Percentiles rank a stretch among this genome's conserved stretches.
Conservation (phyloP, 2,329 filamentous ascomycete species). For the Catunica adiposa region DNA sequence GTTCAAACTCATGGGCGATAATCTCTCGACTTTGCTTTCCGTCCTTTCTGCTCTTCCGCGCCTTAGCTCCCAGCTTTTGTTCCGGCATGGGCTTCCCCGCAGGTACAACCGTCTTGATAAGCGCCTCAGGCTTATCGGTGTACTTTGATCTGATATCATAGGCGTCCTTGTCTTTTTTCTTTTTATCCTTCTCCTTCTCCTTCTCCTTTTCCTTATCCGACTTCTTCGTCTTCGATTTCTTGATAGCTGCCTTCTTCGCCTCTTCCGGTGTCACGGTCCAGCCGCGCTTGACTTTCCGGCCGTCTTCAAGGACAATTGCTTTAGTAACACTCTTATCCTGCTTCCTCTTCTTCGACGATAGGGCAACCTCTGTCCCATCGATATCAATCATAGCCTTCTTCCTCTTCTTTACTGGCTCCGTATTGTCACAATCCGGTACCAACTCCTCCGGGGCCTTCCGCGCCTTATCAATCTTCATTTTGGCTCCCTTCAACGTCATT, state of each 20-base stretch:
- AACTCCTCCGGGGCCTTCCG: slow-evolving; percentile 32
- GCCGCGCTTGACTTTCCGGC: slow-evolving; percentile 69
- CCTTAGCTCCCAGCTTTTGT: slow-evolving; percentile 28
- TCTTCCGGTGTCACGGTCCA: slow-evolving; percentile 57
- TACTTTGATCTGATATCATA: slow-evolving; percentile 57
- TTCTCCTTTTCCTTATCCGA: slow-evolving; percentile 26
- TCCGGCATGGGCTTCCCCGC: slow-evolving; percentile 26
- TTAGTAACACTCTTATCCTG: slow-evolving; percentile 34
- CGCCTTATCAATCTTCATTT: slow-evolving; percentile 72
- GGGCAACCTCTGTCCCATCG: slow-evolving; percentile 19
- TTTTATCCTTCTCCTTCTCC: slow-evolving; percentile 31
- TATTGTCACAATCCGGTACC: slow-evolving; percentile 23
- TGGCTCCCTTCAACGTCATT: slow-evolving; percentile 64
- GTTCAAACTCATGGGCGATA: slow-evolving; percentile 77
- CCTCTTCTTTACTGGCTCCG: slow-evolving; percentile 23
- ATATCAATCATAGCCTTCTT: slow-evolving; percentile 23
- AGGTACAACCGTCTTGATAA: slow-evolving; percentile 67
- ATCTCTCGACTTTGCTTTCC: slow-evolving; percentile 35
- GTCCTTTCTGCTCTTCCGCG: slow-evolving; percentile 45
- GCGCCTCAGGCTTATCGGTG: slow-evolving; percentile 61
- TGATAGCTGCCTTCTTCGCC: slow-evolving; percentile 29
- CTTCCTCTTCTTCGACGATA: slow-evolving; percentile 31
- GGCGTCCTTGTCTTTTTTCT: slow-evolving; percentile 35
- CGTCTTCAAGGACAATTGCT: slow-evolving; percentile 56
- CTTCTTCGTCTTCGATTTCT: slow-evolving; percentile 30